A percentile compares a stretch with the other conserved stretches of the same genome.
phyloP scores from a whole-genome alignment of 371 early-diverging fungal genomes.

The Blakeslea trispora region DNA sequence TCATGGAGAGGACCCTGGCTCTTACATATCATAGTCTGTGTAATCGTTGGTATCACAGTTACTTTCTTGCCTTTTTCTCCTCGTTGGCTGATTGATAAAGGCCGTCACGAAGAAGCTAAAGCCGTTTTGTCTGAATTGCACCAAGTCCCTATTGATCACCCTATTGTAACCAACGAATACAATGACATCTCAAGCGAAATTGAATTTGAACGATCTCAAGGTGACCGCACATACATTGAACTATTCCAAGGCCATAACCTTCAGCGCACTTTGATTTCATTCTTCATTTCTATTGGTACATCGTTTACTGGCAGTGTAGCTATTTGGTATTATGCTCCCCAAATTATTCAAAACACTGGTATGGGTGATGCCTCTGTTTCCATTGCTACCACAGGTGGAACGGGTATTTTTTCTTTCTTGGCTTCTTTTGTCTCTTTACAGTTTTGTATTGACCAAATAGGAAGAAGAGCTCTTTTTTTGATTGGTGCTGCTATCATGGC shows the following conservation, averaged over 20 bases:
- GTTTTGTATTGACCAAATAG: constrained; percentile 49
- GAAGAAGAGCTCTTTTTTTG: constrained; percentile 49
- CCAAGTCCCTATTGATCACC: constrained; percentile 31
- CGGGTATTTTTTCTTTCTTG: constrained; percentile 37
- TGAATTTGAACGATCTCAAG: constrained; percentile 36
- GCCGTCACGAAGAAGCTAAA: constrained; percentile 44
- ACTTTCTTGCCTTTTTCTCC: constrained; percentile 53
- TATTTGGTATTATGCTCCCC: constrained; percentile 54
- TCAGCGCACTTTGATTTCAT: constrained; percentile 36
- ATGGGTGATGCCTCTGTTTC: constrained; percentile 35
- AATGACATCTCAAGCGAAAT: constrained; percentile 40
- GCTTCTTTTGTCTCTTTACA: constrained; percentile 58
- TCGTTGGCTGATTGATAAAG: constrained; percentile 57
- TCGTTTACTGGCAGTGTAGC: constrained; percentile 67
- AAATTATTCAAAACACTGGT: constrained; percentile 42
- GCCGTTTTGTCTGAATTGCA: constrained; percentile 38
- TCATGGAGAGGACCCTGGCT: constrained; percentile 49
- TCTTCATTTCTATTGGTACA: constrained; percentile 58
- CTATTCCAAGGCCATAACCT: constrained; percentile 38
- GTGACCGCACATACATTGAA: constrained; percentile 38
- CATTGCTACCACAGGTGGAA: constrained; percentile 46
- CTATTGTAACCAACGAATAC: constrained; percentile 37
- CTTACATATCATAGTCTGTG: constrained; percentile 31
- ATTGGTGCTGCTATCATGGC: constrained; percentile 34
- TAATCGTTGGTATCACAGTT: constrained; percentile 14